Conservation (phyloP, 2,329 filamentous ascomycete genomes). For the Botrytis deweyae region DNA sequence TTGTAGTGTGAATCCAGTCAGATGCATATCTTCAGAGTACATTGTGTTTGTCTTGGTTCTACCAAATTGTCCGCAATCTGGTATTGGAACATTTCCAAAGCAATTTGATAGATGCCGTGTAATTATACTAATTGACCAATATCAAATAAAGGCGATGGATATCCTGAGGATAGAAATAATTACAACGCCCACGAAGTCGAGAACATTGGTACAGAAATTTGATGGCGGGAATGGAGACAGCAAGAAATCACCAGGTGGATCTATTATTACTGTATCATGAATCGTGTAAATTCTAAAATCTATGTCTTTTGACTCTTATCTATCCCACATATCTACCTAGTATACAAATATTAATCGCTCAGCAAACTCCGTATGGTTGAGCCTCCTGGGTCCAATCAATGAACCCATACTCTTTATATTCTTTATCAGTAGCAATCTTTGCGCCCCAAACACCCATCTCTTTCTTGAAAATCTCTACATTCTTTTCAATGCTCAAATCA, state of each 20-base stretch:
- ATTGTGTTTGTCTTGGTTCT: not conserved
- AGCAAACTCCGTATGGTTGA: constrained; percentile 26
- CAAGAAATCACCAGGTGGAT: too few relatives aligned
- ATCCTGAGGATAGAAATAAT: not conserved
- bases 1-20: not conserved
- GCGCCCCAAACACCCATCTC: constrained; percentile 48
- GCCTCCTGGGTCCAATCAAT: constrained; percentile 41
- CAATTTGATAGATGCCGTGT: not conserved
- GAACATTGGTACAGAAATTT: not conserved
- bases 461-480: constrained; percentile 48
- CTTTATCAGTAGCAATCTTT: constrained; percentile 43
- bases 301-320: not conserved
- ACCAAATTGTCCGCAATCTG: not conserved
- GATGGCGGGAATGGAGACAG: not conserved
- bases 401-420: constrained; percentile 45
- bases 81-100: not conserved
- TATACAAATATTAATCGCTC: not conserved
- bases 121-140: not conserved
- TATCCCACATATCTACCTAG: not conserved
- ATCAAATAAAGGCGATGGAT: not conserved
- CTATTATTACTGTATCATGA: constrained; percentile 15
- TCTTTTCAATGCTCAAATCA: constrained; percentile 50
- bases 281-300: not conserved
- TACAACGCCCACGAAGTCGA: not conserved
- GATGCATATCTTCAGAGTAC: not conserved